A percentile compares a stretch with the other conserved stretches of the same genome.
These are phyloP conservation scores for Evansstolkia leycettana DNA, from an alignment of 495 filamentous ascomycete genomes.

Conservation along the genomic window DNA sequence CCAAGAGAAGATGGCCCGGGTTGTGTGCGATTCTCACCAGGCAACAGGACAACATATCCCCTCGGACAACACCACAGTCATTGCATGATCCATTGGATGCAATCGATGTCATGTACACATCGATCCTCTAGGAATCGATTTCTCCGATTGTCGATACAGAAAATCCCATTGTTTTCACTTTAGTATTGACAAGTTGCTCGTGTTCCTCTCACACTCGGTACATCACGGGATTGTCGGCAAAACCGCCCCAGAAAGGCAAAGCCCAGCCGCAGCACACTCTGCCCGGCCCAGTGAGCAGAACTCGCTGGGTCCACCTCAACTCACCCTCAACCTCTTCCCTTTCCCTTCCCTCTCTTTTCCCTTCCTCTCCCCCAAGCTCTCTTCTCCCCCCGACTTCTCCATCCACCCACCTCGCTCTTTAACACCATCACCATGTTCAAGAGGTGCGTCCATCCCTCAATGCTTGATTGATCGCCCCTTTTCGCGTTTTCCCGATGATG, in stretches of 20 bases:
- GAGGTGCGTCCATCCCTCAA: slow-evolving; percentile 47
- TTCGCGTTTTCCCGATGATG: slow-evolving; percentile 27
- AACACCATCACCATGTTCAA: slow-evolving; percentile 69
- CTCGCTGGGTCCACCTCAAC: slow-evolving; percentile 26
- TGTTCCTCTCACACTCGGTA: too few species aligned
- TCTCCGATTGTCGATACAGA: background rate
- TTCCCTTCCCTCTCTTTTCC: slow-evolving; percentile 23
- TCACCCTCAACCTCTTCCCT: slow-evolving; percentile 31
- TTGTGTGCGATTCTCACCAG: slow-evolving; percentile 22
- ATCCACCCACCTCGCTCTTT: slow-evolving; percentile 32
- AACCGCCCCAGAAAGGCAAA: slow-evolving; percentile 38
- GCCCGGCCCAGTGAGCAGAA: too few species aligned
- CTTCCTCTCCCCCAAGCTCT: slow-evolving; percentile 13
- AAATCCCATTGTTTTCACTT: background rate
- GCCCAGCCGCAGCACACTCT: too few species aligned
- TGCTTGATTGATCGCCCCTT: slow-evolving; percentile 28
- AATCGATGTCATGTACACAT: too few species aligned
- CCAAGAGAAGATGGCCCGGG: slow-evolving; percentile 25
- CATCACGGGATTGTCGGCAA: slow-evolving; percentile 40
- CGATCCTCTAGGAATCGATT: too few species aligned
- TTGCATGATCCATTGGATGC: background rate
- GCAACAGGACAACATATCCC: slow-evolving; percentile 4
- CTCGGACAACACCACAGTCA: background rate
- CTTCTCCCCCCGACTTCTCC: slow-evolving; percentile 19
- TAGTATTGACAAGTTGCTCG: too few species aligned